Conservation (phyloP, 2,329 filamentous ascomycete genomes). For the Fusarium coffeatum region DNA sequence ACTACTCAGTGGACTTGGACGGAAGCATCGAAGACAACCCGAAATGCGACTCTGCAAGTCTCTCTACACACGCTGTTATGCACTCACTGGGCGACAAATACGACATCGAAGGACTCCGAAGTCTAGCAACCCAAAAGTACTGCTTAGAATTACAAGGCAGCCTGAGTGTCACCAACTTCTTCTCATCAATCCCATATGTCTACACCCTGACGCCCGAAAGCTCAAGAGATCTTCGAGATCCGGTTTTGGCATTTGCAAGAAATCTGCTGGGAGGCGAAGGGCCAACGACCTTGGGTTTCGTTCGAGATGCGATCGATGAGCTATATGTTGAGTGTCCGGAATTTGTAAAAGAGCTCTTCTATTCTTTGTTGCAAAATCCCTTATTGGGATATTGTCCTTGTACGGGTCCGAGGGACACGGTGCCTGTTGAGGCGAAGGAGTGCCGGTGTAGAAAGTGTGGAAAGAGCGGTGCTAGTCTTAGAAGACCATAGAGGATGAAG, state of each 20-base stretch:
- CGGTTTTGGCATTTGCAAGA: background rate
- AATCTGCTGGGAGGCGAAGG: background rate
- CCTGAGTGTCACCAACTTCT: background rate
- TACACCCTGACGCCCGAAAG: slow-evolving; percentile 1
- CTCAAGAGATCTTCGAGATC: slow-evolving; percentile 4
- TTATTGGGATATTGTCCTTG: slow-evolving; percentile 1
- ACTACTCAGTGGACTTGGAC: background rate
- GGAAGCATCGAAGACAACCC: fast-evolving
- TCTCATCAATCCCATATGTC: slow-evolving; percentile 9
- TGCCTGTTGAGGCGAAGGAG: background rate
- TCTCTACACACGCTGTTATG: slow-evolving; percentile 14
- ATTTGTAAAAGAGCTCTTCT: slow-evolving; percentile 20
- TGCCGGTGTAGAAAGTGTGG: slow-evolving; percentile 2
- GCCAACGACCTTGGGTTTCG: fast-evolving
- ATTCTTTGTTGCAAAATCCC: background rate
- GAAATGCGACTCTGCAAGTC: background rate
- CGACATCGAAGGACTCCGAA: slow-evolving; percentile 13
- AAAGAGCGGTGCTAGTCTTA: background rate
- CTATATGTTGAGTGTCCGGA: background rate
- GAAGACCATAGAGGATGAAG: background rate
- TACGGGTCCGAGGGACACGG: background rate
- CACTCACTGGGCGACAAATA: slow-evolving; percentile 30
- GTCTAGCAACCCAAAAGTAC: slow-evolving; percentile 18
- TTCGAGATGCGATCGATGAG: background rate
- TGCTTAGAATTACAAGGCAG: background rate